phyloP scores from a whole-genome alignment of 345 rosid genomes.

The Cochlearia excelsa region DNA sequence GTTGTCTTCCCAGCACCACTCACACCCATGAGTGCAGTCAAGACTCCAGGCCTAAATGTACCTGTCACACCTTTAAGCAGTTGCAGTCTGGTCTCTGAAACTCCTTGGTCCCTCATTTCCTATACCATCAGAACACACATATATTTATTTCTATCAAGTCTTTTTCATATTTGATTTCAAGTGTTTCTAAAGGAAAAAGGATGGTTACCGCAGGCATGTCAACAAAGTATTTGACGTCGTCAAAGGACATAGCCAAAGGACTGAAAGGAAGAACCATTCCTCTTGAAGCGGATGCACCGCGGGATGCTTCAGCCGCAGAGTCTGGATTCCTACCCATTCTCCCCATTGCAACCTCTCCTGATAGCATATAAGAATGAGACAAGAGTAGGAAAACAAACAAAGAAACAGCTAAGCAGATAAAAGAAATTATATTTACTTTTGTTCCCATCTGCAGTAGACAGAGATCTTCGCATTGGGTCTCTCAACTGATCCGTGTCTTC shows the following conservation, averaged over 20 bases:
- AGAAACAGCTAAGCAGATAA: conserved; percentile 4
- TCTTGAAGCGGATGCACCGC: conserved; percentile 38
- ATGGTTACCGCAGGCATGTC: conserved; percentile 72
- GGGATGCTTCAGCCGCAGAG: conserved; percentile 18
- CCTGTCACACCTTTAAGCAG: neutral
- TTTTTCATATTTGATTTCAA: too few species aligned
- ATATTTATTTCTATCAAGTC: too few species aligned
- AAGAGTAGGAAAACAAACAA: neutral
- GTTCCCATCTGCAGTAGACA: neutral
- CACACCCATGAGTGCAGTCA: neutral
- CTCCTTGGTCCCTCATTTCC: neutral
- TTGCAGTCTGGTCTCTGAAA: neutral
- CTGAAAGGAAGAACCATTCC: conserved; percentile 86
- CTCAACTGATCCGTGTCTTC: conserved; percentile 11
- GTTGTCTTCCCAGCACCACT: neutral
- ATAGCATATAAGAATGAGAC: conserved; percentile 8
- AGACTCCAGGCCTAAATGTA: neutral
- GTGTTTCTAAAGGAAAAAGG: neutral
- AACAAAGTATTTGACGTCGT: conserved; percentile 60
- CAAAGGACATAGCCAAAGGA: conserved; percentile 76
- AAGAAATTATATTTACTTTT: neutral
- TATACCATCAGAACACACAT: neutral
- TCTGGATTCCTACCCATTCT: conserved; percentile 31
- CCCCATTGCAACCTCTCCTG: conserved; percentile 42
- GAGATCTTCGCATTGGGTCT: conserved; percentile 28